A percentile compares a stretch with the other conserved stretches of the same genome.
Conservation (phyloP, 306 rosid species). For the Purshia tridentata region DNA sequence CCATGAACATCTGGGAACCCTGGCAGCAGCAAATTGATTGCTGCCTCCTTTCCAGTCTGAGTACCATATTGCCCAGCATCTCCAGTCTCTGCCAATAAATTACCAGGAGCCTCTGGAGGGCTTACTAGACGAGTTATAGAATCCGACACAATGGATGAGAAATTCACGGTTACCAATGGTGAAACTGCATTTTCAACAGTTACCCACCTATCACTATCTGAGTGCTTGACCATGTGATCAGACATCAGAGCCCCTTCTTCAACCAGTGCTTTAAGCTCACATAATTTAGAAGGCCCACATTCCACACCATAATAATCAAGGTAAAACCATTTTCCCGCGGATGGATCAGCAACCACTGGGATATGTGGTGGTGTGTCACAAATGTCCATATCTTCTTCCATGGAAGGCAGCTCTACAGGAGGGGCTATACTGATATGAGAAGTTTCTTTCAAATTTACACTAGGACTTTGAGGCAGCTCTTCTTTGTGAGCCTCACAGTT, state of each 20-base stretch:
- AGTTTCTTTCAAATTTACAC: slow-evolving; percentile 45
- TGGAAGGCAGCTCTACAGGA: slow-evolving; percentile 78
- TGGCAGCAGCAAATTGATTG: slow-evolving; percentile 26
- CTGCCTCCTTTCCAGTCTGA: slow-evolving; percentile 36
- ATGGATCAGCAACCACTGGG: slow-evolving; percentile 57
- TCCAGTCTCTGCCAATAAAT: slow-evolving; percentile 64
- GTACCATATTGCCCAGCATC: slow-evolving; percentile 51
- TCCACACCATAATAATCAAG: slow-evolving; percentile 81
- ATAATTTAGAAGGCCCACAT: slow-evolving; percentile 75
- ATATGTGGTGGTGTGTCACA: slow-evolving; percentile 98
- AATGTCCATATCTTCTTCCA: slow-evolving; percentile 99
- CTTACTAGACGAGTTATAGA: slow-evolving; percentile 73
- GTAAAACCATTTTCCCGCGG: slow-evolving; percentile 91
- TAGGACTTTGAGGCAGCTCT: slow-evolving; percentile 57
- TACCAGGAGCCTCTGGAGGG: slow-evolving; percentile 99
- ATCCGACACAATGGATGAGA: slow-evolving; percentile 70
- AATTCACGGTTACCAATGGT: slow-evolving; percentile 60
- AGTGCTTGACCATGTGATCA: slow-evolving; percentile 92
- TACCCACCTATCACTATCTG: slow-evolving; percentile 88
- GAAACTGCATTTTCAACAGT: slow-evolving; percentile 96
- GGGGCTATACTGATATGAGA: slow-evolving; percentile 43
- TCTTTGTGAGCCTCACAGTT: slow-evolving; percentile 46
- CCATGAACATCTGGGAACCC: slow-evolving; percentile 27
- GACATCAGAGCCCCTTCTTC: slow-evolving; percentile 79
- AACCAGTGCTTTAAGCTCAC: slow-evolving; percentile 79